Evolutionary conservation across 176 grass and related monocot species (phyloP).

Genomic region (Metroxylon sagu): DNA sequence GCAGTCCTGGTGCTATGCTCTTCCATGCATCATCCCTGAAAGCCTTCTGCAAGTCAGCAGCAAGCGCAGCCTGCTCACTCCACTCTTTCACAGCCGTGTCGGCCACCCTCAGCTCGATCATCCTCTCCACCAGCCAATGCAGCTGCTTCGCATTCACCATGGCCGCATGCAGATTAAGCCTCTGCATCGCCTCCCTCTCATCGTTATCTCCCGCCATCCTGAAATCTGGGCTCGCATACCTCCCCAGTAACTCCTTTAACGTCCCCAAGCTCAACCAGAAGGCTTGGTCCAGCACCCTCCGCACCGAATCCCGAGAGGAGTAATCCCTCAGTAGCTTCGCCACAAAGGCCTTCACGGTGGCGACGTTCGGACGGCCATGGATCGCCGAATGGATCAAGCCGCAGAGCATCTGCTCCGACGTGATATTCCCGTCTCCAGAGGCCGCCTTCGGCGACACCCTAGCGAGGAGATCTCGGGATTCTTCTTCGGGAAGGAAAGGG

Average conservation of each 20-base stretch:
- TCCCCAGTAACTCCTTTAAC: too few relatives aligned
- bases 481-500: constrained; percentile 46
- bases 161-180: constrained; percentile 64
- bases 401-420: constrained; percentile 57
- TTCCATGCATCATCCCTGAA: constrained; percentile 81
- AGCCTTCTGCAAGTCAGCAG: constrained; percentile 38
- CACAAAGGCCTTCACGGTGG: constrained; percentile 74
- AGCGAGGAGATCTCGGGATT: constrained; percentile 40
- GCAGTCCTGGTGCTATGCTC: constrained; percentile 82
- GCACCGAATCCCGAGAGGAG: too few relatives aligned
- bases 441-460: constrained; percentile 24
- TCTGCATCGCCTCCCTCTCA: constrained; percentile 80
- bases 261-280: too few relatives aligned
- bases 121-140: constrained; percentile 84
- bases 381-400: constrained; percentile 67
- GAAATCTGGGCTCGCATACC: too few relatives aligned
- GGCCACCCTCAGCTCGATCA: constrained; percentile 68
- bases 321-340: constrained; percentile 59
- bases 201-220: constrained; percentile 31
- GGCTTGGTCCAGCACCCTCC: too few relatives aligned
- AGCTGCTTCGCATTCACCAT: constrained; percentile 60
- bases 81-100: constrained; percentile 51
- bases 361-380: constrained; percentile 42
- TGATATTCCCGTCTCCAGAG: neutral
- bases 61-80: constrained; percentile 60